Evolutionary conservation across 495 filamentous ascomycete genomes (phyloP), one percentile per base, ranked within the genome.

Genomic region (Hyaloscypha finlandica): DNA sequence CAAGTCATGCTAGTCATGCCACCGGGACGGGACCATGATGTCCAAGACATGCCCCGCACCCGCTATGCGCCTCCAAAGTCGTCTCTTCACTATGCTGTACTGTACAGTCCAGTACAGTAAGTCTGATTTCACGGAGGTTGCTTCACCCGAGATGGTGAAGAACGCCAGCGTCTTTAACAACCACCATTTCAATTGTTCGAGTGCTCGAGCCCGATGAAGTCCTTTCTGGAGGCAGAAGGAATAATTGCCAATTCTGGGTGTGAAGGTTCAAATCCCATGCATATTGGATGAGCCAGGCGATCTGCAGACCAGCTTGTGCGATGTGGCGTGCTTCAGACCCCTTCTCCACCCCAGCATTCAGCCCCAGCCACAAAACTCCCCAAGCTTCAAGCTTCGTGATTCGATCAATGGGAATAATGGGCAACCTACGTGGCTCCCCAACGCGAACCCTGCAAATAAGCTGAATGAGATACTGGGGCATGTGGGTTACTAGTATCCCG

Each of bases 341-440:
- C 42, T 19, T 48, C 16, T 48, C 42, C 42, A 32, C 56, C n/a
- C 56, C 56, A 59, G 56, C 56, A n/a, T 37, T 59, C 56, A 59
- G 56, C 56, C 35, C 32, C 35, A 32, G 56, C 56, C 56, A 33
- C 42, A 48, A 16, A 48, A 19, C 16, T 19, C 56, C 56, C 29
- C 8, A 59, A 33, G 32, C 30, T 37, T 8, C 19, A 20, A 14
- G 29, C 56, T 33, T 19, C 56, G 3, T 35, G 56, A 59, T 37
- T 59, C 56, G 31, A 37, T 37, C 11, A 48, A 48, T 48, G 16
- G 12, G 35, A 37, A 56, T 6, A 56, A 56, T 16, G 6, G 22
- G 6, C 4, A 25, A 5, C 30, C 53, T 9, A 56, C 53, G 53
- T 56, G 53, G 53, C 53, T 56, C 42, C 53, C 22, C 6, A 56